Percentiles rank a stretch among this genome's conserved stretches.
These are phyloP conservation scores for Neonectria faginata DNA, from an alignment of 2,329 filamentous ascomycete species.

Conservation along the genomic window DNA sequence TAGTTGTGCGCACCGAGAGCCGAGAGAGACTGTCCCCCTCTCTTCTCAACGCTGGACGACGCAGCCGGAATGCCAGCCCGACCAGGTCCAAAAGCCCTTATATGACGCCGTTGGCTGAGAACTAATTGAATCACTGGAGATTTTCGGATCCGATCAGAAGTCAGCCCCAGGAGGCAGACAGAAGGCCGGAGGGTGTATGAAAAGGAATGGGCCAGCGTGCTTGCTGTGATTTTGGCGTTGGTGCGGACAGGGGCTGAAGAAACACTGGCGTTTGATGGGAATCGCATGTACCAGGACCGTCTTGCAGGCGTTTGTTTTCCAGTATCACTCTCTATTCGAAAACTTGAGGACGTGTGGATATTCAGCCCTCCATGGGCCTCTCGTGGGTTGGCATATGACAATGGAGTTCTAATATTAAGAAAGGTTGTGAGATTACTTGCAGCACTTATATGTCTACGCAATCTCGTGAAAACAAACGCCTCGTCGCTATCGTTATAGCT, in stretches of 20 bases:
- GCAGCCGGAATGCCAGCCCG: slow-evolving; percentile 68
- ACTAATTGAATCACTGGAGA: slow-evolving; percentile 39
- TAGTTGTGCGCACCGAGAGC: slow-evolving; percentile 87
- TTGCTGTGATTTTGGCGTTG: slow-evolving; percentile 23
- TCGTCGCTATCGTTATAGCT: slow-evolving; percentile 20
- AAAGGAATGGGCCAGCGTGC: neutral
- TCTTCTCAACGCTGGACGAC: slow-evolving; percentile 65
- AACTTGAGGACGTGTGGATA: neutral
- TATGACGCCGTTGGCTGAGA: slow-evolving; percentile 62
- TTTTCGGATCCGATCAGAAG: neutral
- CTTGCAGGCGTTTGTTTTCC: slow-evolving; percentile 28
- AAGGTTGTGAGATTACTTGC: slow-evolving; percentile 12
- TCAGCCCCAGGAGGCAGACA: neutral
- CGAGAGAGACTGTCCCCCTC: slow-evolving; percentile 78
- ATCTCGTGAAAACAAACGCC: slow-evolving; percentile 24
- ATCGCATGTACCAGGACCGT: slow-evolving; percentile 29
- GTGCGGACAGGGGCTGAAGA: slow-evolving; percentile 7
- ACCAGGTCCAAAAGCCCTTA: slow-evolving; percentile 70
- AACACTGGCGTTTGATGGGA: slow-evolving; percentile 33
- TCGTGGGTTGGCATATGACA: neutral
- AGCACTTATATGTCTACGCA: slow-evolving; percentile 11
- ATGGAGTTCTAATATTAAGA: neutral
- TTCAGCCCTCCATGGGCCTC: neutral
- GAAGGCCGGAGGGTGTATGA: slow-evolving; percentile 3
- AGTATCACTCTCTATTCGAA: slow-evolving; percentile 2